Base-by-base conservation (phyloP, 352 stramenopile species). In the Peronospora belbahrii region DNA sequence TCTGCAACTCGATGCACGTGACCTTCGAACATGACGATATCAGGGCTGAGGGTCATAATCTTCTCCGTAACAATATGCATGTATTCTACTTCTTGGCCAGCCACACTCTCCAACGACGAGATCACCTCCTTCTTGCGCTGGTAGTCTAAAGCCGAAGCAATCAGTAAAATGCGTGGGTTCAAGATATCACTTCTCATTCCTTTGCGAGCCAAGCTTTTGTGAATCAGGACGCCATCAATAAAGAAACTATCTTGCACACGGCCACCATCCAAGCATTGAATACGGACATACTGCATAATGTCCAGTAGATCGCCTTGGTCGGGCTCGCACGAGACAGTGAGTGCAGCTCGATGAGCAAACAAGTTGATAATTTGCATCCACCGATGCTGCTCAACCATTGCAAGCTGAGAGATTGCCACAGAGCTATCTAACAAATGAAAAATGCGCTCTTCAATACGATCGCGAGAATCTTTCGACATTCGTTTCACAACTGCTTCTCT, bases 1-100 rank as follows among this genome's bases (percentile, higher is more conserved):
- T 94, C 83, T 6, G 83, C 83, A 20, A 94, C 83, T 31, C 78
- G 74, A 42, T 94, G 80, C 2, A 94, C 83, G 18, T 94, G 80
- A 0, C 80, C 77, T 40, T 79, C 72, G 38, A 94, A 92, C 62
- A 94, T 67, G 17, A 92, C 80, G 38, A 94, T 88, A 39, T 94
- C 83, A 0, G 83, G 83, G 14, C 75, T 75, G 15, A 92, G 59
- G 30, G 76, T 91, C 67, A 88, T 67, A 30, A 94, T 88, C 42
- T 94, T 94, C 44, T 91, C 83, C 1, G 74, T 81, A n/a, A 88
- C 79, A 8, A 94, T 88, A 41, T 90, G 80, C 83, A 94, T 94
- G 56, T 94, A 94, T 65, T 94, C 83, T 23, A 88, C 62, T 71
- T 94, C 83, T 67, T 92, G 80, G 1, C 67, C 67, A 0, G 80